Evolutionary conservation across 176 grass and related monocot genomes (phyloP).

Genomic region (Tillandsia leiboldiana): DNA sequence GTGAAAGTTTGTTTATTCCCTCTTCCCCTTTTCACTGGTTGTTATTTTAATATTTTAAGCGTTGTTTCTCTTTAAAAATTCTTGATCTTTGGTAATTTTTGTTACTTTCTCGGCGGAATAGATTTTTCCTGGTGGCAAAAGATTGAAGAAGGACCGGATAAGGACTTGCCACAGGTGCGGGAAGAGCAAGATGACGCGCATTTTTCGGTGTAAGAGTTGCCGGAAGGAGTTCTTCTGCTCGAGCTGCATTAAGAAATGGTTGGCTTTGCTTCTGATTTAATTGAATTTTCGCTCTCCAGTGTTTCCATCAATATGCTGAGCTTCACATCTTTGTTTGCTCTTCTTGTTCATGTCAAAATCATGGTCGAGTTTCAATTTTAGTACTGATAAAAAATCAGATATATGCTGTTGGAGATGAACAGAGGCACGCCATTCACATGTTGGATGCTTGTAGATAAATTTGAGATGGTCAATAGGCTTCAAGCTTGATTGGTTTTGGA

Average conservation of each 20-base stretch:
- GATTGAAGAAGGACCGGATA: constrained; percentile 24
- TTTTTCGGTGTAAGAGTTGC: constrained; percentile 62
- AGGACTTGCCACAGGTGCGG: constrained; percentile 66
- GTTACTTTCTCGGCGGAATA: not conserved
- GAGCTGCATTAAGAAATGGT: constrained; percentile 81
- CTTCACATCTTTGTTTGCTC: too few species aligned
- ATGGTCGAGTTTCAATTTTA: too few species aligned
- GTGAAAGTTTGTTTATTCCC: constrained; percentile 43
- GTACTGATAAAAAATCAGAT: too few species aligned
- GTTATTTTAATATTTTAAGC: not conserved
- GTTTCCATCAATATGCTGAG: too few species aligned
- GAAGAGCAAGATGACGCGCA: constrained; percentile 34
- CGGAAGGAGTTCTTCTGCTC: constrained; percentile 62
- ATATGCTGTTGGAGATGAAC: too few species aligned
- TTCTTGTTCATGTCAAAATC: too few species aligned
- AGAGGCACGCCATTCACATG: too few species aligned
- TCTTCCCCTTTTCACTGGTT: constrained; percentile 9
- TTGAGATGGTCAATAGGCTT: too few species aligned
- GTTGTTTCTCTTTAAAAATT: not conserved
- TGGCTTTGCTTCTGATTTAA: not conserved
- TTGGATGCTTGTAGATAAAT: too few species aligned
- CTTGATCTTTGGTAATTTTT: not conserved
- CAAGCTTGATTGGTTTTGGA: too few species aligned
- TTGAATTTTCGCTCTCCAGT: not conserved
- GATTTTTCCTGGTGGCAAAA: constrained; percentile 15